phyloP scores from a whole-genome alignment of 2,329 filamentous ascomycete species.

The Cryphonectria naterciae region DNA sequence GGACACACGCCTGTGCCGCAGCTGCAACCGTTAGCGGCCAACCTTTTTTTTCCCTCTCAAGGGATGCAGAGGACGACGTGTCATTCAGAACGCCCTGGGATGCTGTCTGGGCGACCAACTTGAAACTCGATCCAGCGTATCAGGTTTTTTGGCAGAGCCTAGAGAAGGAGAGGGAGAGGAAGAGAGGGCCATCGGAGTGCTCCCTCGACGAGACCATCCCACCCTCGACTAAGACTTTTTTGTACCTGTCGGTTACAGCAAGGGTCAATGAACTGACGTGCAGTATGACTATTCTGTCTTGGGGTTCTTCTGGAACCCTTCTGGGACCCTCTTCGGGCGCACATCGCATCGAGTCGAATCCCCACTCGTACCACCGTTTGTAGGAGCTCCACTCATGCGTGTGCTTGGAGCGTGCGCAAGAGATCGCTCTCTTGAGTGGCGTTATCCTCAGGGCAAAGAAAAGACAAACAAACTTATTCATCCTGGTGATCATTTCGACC shows the following conservation, averaged over 20 bases:
- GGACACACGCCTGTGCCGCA: background rate
- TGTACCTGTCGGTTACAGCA: background rate
- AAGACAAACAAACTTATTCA: background rate
- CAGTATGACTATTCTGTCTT: background rate
- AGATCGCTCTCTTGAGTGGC: background rate
- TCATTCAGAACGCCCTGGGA: background rate
- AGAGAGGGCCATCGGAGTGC: background rate
- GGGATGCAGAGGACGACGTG: background rate
- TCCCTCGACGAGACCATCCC: background rate
- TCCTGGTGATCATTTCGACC: background rate
- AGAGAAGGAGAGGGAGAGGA: background rate
- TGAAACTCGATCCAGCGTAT: background rate
- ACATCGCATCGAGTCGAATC: background rate
- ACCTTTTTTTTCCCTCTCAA: too few relatives aligned
- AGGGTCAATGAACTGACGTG: too few relatives aligned
- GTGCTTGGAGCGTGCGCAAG: background rate
- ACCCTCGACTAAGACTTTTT: background rate
- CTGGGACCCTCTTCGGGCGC: background rate
- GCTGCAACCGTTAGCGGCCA: background rate
- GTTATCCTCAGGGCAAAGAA: background rate
- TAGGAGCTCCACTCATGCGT: background rate
- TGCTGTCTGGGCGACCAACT: background rate
- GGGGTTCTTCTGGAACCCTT: background rate
- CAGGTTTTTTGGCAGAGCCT: background rate
- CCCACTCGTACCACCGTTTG: background rate